Evolutionary conservation across 768 basidiomycete genomes (phyloP).

Genomic region (Naematelia aurantialba): DNA sequence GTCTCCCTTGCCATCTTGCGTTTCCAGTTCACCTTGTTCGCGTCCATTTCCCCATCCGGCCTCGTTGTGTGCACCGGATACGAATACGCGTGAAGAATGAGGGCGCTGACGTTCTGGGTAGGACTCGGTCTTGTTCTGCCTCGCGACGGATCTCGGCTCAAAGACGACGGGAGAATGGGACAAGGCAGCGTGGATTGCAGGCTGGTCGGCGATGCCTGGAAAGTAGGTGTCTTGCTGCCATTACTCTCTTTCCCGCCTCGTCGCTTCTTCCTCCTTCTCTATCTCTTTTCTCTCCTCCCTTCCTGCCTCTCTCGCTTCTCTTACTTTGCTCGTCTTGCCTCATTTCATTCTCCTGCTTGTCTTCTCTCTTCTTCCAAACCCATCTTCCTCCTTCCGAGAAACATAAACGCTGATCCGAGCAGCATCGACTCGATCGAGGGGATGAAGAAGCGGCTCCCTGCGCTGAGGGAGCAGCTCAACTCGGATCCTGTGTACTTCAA

Average conservation of each 20-base stretch:
- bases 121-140: slow-evolving; percentile 50
- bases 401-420: not conserved
- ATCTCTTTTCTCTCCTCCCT: not conserved
- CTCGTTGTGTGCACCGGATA: not conserved
- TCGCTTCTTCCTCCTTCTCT: not conserved
- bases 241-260: not conserved
- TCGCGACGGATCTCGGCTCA: slow-evolving; percentile 48
- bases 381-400: not conserved
- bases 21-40: not conserved
- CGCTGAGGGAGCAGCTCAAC: slow-evolving; percentile 38
- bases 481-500: slow-evolving; percentile 50
- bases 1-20: not conserved
- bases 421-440: slow-evolving; percentile 48
- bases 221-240: slow-evolving; percentile 23
- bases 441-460: slow-evolving; percentile 43
- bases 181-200: slow-evolving; percentile 43
- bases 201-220: slow-evolving; percentile 37
- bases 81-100: no score
- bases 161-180: slow-evolving; percentile 48
- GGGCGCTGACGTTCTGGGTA: slow-evolving; percentile 22
- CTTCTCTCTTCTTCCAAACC: no score
- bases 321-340: not conserved
- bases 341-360: no score
- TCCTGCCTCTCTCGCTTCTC: not conserved
- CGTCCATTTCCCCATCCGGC: not conserved